Percentiles rank a stretch among this genome's conserved stretches.
These are phyloP conservation scores for Kurtzmaniella cleridarum DNA, from an alignment of 805 yeast species.

Conservation along the genomic window DNA sequence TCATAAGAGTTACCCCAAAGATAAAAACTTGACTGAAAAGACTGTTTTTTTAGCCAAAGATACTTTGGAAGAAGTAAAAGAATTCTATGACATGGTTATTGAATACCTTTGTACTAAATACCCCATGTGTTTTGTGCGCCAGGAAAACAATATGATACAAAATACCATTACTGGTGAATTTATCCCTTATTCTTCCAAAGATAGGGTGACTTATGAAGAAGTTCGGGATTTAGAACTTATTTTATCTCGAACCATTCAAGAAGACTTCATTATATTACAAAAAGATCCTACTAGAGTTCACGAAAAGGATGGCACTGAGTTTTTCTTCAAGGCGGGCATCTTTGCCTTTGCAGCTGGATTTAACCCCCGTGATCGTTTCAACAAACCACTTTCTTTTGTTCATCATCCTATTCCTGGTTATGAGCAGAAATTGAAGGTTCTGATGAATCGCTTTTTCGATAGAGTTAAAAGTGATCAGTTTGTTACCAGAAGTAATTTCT, in stretches of 20 bases:
- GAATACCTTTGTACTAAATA: constrained; percentile 31
- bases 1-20: constrained; percentile 27
- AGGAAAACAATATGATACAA: constrained; percentile 12
- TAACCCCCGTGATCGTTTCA: constrained; percentile 32
- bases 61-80: constrained; percentile 28
- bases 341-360: constrained; percentile 45
- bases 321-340: constrained; percentile 38
- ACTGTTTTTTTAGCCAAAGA: constrained; percentile 31
- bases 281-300: constrained; percentile 25
- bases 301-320: constrained; percentile 30
- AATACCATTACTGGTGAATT: constrained; percentile 22
- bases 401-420: constrained; percentile 42
- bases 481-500: constrained; percentile 36
- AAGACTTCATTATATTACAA: constrained; percentile 34
- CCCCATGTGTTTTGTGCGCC: constrained; percentile 29
- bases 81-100: constrained; percentile 27
- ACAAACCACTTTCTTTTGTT: constrained; percentile 31
- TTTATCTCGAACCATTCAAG: constrained; percentile 30
- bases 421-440: constrained; percentile 29
- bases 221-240: constrained; percentile 14
- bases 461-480: constrained; percentile 31
- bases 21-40: constrained; percentile 19
- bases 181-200: constrained; percentile 14
- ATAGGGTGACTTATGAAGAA: neutral
- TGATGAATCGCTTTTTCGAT: constrained; percentile 38